These are phyloP conservation scores for Dacryopinax primogenitus DNA, from an alignment of 768 basidiomycete genomes.

Conservation along the genomic window DNA sequence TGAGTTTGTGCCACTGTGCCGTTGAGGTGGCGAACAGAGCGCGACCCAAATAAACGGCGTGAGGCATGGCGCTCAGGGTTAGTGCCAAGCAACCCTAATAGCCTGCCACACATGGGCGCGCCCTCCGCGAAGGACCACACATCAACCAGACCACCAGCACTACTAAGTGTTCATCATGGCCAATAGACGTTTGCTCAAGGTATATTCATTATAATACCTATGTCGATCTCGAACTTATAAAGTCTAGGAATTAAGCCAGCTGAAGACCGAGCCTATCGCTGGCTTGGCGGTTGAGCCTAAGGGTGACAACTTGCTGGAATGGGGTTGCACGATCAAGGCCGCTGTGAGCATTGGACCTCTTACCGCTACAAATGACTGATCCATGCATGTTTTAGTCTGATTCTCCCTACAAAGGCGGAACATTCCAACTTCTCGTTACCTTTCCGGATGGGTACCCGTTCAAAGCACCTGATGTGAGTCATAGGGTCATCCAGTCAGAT, in stretches of 20 bases:
- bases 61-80: too few species aligned
- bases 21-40: not conserved
- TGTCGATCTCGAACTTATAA: constrained; percentile 2
- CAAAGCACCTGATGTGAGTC: constrained; percentile 48
- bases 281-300: constrained; percentile 50
- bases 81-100: too few species aligned
- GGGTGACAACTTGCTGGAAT: constrained; percentile 62
- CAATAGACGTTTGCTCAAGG: constrained; percentile 57
- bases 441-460: constrained; percentile 76
- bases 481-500: not conserved
- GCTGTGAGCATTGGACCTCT: constrained; percentile 36
- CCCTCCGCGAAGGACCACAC: too few species aligned
- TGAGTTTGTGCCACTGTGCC: too few species aligned
- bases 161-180: constrained; percentile 1
- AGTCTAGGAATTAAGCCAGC: constrained; percentile 50
- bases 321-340: constrained; percentile 68
- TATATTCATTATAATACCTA: constrained; percentile 22
- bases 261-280: constrained; percentile 50
- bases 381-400: constrained; percentile 37
- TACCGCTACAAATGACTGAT: not conserved
- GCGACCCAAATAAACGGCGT: too few species aligned
- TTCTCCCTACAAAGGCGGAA: constrained; percentile 74
- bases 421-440: constrained; percentile 57
- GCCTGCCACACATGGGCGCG: too few species aligned
- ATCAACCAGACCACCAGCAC: too few species aligned